Base-by-base conservation (phyloP, 345 rosid genomes). In the Gossypium herbaceum region DNA sequence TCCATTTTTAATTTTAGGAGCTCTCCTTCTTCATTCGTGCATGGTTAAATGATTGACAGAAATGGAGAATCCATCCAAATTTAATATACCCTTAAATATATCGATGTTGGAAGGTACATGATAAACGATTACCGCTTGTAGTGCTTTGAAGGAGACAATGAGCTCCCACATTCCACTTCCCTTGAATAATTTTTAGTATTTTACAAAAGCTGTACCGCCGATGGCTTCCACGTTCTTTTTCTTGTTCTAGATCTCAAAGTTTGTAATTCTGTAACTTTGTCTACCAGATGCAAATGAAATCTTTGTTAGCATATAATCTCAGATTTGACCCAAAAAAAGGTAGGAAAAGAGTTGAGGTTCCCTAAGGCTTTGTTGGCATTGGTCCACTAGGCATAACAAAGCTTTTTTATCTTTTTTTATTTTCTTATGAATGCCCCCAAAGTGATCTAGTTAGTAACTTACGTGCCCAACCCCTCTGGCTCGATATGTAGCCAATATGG, bases 261-360 rank as follows among this genome's bases (percentile, higher is more conserved):
- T 50, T 4, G 59, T 69, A 69, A 69, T 19, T 9, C 44, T 50
- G 45, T 50, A 51, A 56, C 59, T 51, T 67, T 17, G 59, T 69
- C 73, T 69, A 25, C 73, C 27, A 9, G 58, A 27, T 25, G 45
- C 59, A 69, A 69, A 25, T 69, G 16, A 51, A 51, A 69, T 27
- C 22, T 9, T 15, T 48, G 44, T 16, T 68, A 3, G 43, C 72
- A 68, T 69, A 51, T 69, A 27, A 51, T 69, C 45, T 27, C 5
- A 13, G 4, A 17, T 25, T 51, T 69, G 73, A 69, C 73, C 7
- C 34, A 15, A 27, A 8, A 47, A 47, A 12, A 48, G 3, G 56
- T 24, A 0, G 54, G 57, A 48, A 68, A 68, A 68, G 72, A 50
- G 19, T 68, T 16, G 22, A 17, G 24, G 73, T 69, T 50, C 57